These are phyloP conservation scores for Neonectria hederae DNA, from an alignment of 2,329 filamentous ascomycete genomes.

Conservation along the genomic window DNA sequence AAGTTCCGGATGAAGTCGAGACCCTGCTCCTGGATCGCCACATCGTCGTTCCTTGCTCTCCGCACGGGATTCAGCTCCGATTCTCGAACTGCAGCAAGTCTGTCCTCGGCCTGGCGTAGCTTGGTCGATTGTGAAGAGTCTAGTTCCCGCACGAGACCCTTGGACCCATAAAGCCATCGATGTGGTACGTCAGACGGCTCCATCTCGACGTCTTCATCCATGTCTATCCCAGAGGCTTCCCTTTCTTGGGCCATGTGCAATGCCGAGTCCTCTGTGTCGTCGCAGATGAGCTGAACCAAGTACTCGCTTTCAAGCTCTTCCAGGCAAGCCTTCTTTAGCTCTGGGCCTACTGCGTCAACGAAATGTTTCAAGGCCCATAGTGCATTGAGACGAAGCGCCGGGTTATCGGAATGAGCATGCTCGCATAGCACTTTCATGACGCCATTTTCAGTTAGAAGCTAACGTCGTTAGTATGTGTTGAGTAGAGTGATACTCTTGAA, in stretches of 20 bases:
- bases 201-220: constrained; percentile 69
- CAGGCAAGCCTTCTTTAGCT: constrained; percentile 80
- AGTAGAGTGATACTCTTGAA: constrained; percentile 22
- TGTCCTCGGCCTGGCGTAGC: constrained; percentile 60
- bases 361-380: constrained; percentile 96
- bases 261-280: constrained; percentile 65
- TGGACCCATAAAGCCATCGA: constrained; percentile 48
- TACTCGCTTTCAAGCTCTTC: constrained; percentile 81
- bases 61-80: constrained; percentile 74
- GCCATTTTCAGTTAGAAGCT: constrained; percentile 78
- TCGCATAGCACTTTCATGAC: constrained; percentile 82
- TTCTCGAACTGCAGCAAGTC: constrained; percentile 65
- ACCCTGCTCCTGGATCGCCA: constrained; percentile 89
- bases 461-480: constrained; percentile 34
- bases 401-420: constrained; percentile 83
- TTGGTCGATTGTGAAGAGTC: constrained; percentile 51
- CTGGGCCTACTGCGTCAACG: constrained; percentile 74
- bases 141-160: constrained; percentile 46
- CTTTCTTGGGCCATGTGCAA: constrained; percentile 51
- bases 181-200: constrained; percentile 57
- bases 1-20: constrained; percentile 91
- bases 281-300: constrained; percentile 81
- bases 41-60: constrained; percentile 78
- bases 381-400: constrained; percentile 83
- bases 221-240: constrained; percentile 49